Evolutionary conservation across 1,284 basidiomycete genomes (phyloP).

Genomic region (Amylostereum chailletii): DNA sequence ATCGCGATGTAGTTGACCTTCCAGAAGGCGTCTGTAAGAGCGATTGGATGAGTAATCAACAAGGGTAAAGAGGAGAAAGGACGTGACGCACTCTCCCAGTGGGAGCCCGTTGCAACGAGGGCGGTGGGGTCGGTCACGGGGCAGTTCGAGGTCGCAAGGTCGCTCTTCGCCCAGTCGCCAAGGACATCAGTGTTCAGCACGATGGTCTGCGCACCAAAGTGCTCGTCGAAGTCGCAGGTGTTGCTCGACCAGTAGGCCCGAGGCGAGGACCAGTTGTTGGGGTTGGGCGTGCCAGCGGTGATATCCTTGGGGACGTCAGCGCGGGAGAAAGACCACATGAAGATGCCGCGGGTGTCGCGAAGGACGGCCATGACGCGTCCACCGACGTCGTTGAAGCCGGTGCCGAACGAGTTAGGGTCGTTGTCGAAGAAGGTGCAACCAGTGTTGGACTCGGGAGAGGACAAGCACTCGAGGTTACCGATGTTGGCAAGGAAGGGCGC

Average conservation of each 20-base stretch:
- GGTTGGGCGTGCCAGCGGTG: conserved; percentile 43
- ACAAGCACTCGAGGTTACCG: conserved; percentile 38
- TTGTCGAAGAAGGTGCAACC: conserved; percentile 62
- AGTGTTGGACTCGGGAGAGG: conserved; percentile 38
- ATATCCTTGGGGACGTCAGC: conserved; percentile 65
- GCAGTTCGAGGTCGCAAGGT: conserved; percentile 51
- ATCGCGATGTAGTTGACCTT: conserved; percentile 36
- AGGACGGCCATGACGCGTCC: conserved; percentile 76
- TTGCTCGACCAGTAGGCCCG: conserved; percentile 54
- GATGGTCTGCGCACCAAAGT: conserved; percentile 57
- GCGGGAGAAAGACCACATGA: conserved; percentile 73
- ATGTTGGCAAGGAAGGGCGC: conserved; percentile 22
- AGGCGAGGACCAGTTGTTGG: conserved; percentile 60
- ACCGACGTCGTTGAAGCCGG: conserved; percentile 52
- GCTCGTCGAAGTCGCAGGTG: conserved; percentile 54
- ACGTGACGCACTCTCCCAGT: conserved; percentile 44
- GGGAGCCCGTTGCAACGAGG: conserved; percentile 53
- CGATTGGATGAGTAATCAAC: conserved; percentile 4
- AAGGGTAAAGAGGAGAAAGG: neutral
- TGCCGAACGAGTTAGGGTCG: conserved; percentile 52
- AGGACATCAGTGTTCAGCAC: conserved; percentile 60
- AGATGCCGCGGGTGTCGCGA: conserved; percentile 62
- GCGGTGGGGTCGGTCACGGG: conserved; percentile 56
- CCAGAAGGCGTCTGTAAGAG: conserved; percentile 38
- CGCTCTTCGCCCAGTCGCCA: conserved; percentile 58